Conservation (phyloP, 169 alveolate genomes). For the Eimeria falciformis region DNA sequence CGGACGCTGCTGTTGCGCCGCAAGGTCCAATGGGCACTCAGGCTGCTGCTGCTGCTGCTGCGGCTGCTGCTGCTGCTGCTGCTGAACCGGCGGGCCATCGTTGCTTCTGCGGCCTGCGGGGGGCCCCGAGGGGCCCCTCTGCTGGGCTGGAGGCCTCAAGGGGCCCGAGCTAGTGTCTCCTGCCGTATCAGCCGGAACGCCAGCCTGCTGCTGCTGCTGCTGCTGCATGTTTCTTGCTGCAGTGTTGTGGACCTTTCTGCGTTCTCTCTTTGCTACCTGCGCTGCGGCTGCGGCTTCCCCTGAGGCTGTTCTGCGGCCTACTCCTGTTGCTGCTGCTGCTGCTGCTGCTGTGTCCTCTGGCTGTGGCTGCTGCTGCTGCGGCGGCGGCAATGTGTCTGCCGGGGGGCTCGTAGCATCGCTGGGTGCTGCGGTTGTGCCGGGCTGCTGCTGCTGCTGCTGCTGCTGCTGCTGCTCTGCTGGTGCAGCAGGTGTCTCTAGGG, state of each 20-base stretch:
- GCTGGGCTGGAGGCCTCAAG: not conserved
- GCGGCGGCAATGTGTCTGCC: no score
- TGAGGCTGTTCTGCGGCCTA: not conserved
- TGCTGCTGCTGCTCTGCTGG: conserved; percentile 12
- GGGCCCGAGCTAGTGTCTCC: not conserved
- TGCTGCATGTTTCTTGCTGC: conserved; percentile 13
- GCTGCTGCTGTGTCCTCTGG: no score
- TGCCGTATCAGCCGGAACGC: not conserved
- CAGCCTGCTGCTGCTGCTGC: conserved; percentile 37
- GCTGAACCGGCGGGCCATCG: not conserved
- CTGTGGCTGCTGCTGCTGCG: no score
- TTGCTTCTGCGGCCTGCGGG: conserved; percentile 1
- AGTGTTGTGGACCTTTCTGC: not conserved
- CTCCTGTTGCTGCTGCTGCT: conserved; percentile 5
- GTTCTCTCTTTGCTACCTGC: not conserved
- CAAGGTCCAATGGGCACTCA: not conserved
- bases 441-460: not conserved
- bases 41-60: conserved; percentile 36
- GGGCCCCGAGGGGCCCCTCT: conserved; percentile 5
- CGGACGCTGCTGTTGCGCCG: not conserved
- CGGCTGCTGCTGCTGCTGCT: conserved; percentile 48
- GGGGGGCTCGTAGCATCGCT: not conserved
- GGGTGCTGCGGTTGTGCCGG: not conserved
- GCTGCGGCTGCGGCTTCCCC: not conserved
- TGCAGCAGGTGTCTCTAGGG: conserved; percentile 15